phyloP scores from a whole-genome alignment of 2,329 filamentous ascomycete genomes.

The Fusarium irregulare region DNA sequence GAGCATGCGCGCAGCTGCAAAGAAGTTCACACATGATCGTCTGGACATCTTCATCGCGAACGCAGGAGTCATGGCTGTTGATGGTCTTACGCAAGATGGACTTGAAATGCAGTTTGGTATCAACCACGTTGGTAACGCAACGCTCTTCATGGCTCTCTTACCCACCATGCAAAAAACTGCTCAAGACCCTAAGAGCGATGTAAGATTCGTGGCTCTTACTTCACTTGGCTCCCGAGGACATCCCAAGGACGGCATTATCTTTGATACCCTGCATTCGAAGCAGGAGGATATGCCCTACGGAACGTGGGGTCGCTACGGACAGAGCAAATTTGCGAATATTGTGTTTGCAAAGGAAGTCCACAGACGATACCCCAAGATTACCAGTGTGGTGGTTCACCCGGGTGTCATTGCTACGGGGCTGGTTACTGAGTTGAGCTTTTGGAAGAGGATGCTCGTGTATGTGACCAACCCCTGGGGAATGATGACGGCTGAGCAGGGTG shows the following conservation, averaged over 20 bases:
- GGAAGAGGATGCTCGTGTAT: constrained; percentile 43
- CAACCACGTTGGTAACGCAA: constrained; percentile 51
- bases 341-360: constrained; percentile 59
- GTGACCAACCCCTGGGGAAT: constrained; percentile 36
- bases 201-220: constrained; percentile 44
- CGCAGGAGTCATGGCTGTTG: constrained; percentile 52
- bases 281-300: constrained; percentile 46
- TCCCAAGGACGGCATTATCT: constrained; percentile 45
- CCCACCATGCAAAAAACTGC: constrained; percentile 42
- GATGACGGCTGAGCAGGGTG: constrained; percentile 47
- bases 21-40: constrained; percentile 54
- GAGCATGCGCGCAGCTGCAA: constrained; percentile 59
- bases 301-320: constrained; percentile 60
- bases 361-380: constrained; percentile 55
- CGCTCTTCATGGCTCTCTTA: constrained; percentile 51
- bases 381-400: constrained; percentile 61
- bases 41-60: constrained; percentile 56
- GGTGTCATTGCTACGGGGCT: constrained; percentile 53
- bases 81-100: constrained; percentile 49
- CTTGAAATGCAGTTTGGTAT: constrained; percentile 52
- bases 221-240: constrained; percentile 45
- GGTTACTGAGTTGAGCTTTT: constrained; percentile 38
- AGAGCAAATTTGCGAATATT: constrained; percentile 63
- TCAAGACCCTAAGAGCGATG: constrained; percentile 21
- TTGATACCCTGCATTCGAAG: constrained; percentile 45